Evolutionary conservation across 2,329 filamentous ascomycete species (phyloP), one percentile per base, ranked within the genome.

Genomic region (Ceratocystis alfenasii): DNA sequence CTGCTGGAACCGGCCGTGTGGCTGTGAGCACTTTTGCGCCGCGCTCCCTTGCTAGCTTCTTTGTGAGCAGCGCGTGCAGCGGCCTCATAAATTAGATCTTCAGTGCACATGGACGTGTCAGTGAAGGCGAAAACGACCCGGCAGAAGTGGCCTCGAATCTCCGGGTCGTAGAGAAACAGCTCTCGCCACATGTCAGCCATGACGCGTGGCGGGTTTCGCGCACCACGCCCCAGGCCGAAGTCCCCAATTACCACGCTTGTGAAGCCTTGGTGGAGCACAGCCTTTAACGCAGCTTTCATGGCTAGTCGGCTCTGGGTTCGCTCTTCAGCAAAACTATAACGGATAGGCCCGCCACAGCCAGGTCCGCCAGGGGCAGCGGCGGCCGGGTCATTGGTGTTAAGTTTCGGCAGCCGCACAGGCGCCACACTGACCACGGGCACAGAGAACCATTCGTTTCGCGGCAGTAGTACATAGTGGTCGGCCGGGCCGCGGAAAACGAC

Each of bases 341-440:
- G 83, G 22, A 60, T 55, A 25, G 36, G 46, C n/a, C 36, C 64
- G n/a, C 57, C 57, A 28, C 61, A 48, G 62, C 62, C 46, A 68
- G 78, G 79, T n/a, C 84, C 85, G 62, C 79, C 22, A 17, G 53
- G 53, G 22, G 53, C 53, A 8, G 53, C 53, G 28, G 53, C 53
- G 12, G 53, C 25, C 78, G 67, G 84, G 82, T 70, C 85, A 85
- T 36, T 48, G 45, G 45, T 50, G 55, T 66, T 66, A 48, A 91
- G 80, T 74, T 90, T 90, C 20, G 88, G 88, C 75, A 87, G 84
- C 28, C 86, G 82, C 6, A 87, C 84, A 8, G 88, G 87, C 25
- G 86, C 82, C 22, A 90, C 85, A 1, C 87, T 89, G 66, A 90
- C 82, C n/a, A 91, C 85, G 8, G 87, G 87, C 36, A 90, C 75